Evolutionary conservation across 176 grass and related monocot species (phyloP), one percentile per base, ranked within the genome.

Genomic region (Carex littledalei): DNA sequence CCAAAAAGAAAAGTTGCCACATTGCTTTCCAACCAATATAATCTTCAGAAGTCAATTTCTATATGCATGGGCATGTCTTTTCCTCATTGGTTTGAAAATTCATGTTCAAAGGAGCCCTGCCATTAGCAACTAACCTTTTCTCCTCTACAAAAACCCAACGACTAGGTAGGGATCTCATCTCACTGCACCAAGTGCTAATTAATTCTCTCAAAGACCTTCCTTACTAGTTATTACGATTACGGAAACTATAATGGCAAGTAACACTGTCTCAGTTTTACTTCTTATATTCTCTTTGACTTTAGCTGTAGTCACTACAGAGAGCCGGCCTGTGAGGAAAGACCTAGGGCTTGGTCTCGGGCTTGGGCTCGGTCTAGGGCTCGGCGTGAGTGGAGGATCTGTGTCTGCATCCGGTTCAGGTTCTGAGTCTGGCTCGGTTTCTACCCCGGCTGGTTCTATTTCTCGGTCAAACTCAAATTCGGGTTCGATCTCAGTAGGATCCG

Each of bases 291-390:
- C 72, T 41, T n/a, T 76, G 3, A 54, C 68, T 63, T 73, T 55
- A 10, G 39, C 69, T 6, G 2, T 81, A 2, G 64, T 32, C 1
- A 13, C 22, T n/a, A 88, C 67, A 0, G 81, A 87, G 65, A 82
- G 85, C 77, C 89, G 90, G 5, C 87, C 84, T 7, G 85, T 71
- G 20, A 80, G 92, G 83, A 94, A 89, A 81, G 63, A 50, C 47
- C 92, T 94, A 35, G 83, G 86, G 31, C 17, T 91, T 1, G 80
- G 86, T 10, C 71, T 70, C 6, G 87, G 81, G 0, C 13, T 5
- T 0, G 92, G 90, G 16, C 72, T 92, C 0, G 83, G 91, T 0
- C 66, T 94, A 0, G 88, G 91, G 0, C 47, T 86, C 0, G 92
- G 92, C 0, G 35, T 82, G 0, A 81, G 88, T 0, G 0, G 84